Evolutionary conservation across 1,284 basidiomycete genomes (phyloP).

Genomic region (Cystobasidium sp.): DNA sequence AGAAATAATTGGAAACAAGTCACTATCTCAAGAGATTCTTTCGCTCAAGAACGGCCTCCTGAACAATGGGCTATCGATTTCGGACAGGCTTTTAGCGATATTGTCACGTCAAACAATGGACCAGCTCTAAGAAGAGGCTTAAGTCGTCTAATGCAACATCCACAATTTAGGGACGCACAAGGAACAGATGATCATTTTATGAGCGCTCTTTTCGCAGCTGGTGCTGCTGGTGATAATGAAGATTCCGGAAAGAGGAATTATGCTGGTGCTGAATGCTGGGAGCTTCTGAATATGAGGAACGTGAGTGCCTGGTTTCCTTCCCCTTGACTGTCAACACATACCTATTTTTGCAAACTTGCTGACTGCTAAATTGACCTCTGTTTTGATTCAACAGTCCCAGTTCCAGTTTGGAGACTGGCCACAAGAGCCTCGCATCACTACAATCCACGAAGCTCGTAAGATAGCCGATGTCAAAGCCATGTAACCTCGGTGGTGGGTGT

Average conservation of each 20-base stretch:
- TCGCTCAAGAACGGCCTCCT: constrained; percentile 50
- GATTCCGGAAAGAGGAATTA: constrained; percentile 51
- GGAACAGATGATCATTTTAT: constrained; percentile 53
- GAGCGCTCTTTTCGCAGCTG: constrained; percentile 50
- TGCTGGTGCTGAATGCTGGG: constrained; percentile 52
- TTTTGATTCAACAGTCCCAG: constrained; percentile 39
- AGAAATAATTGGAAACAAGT: constrained; percentile 50
- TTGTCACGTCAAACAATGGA: constrained; percentile 47
- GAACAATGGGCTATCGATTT: constrained; percentile 54
- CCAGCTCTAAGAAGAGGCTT: neutral
- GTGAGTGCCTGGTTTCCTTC: neutral
- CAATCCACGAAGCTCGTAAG: neutral
- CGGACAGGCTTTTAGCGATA: constrained; percentile 49
- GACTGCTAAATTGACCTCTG: neutral
- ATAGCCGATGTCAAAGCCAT: neutral
- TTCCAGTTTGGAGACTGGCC: constrained; percentile 50
- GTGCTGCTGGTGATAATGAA: constrained; percentile 49
- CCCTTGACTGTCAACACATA: neutral
- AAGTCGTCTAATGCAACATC: constrained; percentile 50
- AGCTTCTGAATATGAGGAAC: constrained; percentile 52
- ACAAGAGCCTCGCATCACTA: constrained; percentile 18
- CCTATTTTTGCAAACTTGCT: neutral
- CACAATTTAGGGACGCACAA: constrained; percentile 53
- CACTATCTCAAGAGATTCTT: constrained; percentile 49
- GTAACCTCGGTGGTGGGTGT: neutral